Conservation (phyloP, 2,329 filamentous ascomycete species). For the Emergomyces pasteurianus region DNA sequence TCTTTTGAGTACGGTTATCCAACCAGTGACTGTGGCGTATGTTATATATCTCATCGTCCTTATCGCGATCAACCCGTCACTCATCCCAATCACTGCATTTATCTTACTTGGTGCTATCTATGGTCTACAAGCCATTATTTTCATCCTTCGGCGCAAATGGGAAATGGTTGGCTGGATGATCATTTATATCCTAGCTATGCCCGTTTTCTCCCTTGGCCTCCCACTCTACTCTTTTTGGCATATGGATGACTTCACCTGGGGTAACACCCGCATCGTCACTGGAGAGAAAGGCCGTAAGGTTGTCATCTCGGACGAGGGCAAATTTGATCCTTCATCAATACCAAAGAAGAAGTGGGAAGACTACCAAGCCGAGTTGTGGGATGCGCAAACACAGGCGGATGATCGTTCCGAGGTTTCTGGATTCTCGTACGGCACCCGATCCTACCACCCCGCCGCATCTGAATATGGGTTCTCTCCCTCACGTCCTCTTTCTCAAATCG, state of each 20-base stretch:
- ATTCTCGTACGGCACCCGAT: constrained; percentile 86
- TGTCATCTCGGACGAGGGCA: constrained; percentile 91
- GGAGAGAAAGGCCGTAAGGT: constrained; percentile 89
- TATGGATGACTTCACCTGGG: constrained; percentile 99
- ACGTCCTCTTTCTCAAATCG: constrained; percentile 48
- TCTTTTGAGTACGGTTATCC: constrained; percentile 78
- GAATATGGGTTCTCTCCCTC: constrained; percentile 61
- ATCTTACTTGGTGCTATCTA: constrained; percentile 91
- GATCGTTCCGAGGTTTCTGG: constrained; percentile 89
- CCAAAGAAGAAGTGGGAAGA: constrained; percentile 99
- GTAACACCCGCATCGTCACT: constrained; percentile 93
- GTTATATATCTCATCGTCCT: constrained; percentile 79
- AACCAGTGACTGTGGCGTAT: constrained; percentile 83
- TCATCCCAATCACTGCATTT: constrained; percentile 75
- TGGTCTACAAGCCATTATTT: constrained; percentile 92
- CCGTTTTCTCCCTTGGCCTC: constrained; percentile 79
- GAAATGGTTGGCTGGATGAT: constrained; percentile 99
- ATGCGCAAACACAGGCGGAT: constrained; percentile 70
- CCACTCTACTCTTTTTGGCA: constrained; percentile 97
- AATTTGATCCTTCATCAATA: constrained; percentile 86
- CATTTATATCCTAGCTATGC: constrained; percentile 81
- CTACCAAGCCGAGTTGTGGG: constrained; percentile 96
- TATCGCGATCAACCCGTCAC: constrained; percentile 47
- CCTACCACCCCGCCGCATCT: constrained; percentile 47
- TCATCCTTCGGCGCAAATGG: constrained; percentile 93